Percentiles rank a stretch among this genome's conserved stretches.
Conservation (phyloP, 257 asterid genomes). For the Ocimum tenuiflorum region DNA sequence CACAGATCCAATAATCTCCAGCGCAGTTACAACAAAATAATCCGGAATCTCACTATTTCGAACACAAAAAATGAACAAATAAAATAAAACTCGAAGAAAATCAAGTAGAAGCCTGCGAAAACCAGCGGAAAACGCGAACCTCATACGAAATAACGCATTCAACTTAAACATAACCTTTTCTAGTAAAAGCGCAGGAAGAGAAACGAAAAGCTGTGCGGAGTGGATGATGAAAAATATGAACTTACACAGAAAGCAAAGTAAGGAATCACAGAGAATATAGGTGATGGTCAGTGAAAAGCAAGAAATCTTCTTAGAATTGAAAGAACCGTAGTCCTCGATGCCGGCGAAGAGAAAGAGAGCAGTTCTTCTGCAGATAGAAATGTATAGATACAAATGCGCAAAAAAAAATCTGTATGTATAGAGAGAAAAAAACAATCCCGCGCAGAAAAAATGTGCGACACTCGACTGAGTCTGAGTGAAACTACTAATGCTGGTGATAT, state of each 20-base stretch:
- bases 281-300: conserved; percentile 27
- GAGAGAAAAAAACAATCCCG: conserved; percentile 41
- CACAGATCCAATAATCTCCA: conserved; percentile 29
- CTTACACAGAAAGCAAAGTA: conserved; percentile 61
- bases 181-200: background rate
- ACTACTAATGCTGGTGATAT: conserved; percentile 16
- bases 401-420: conserved; percentile 7
- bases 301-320: conserved; percentile 40
- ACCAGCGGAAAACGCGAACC: conserved; percentile 15
- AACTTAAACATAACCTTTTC: background rate
- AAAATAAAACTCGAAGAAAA: background rate
- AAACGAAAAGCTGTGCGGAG: background rate
- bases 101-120: background rate
- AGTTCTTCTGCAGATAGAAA: conserved; percentile 6
- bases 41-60: no score
- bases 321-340: conserved; percentile 32
- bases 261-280: conserved; percentile 39
- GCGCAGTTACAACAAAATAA: no score
- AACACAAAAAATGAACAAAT: no score
- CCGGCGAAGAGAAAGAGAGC: conserved; percentile 29
- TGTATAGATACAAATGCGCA: conserved; percentile 12
- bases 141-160: background rate
- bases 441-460: conserved; percentile 33
- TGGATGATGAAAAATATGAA: conserved; percentile 15
- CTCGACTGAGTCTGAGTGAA: background rate